Evolutionary conservation across 768 basidiomycete species (phyloP), one percentile per base, ranked within the genome.

Genomic region (Hygrocybe coccinea): DNA sequence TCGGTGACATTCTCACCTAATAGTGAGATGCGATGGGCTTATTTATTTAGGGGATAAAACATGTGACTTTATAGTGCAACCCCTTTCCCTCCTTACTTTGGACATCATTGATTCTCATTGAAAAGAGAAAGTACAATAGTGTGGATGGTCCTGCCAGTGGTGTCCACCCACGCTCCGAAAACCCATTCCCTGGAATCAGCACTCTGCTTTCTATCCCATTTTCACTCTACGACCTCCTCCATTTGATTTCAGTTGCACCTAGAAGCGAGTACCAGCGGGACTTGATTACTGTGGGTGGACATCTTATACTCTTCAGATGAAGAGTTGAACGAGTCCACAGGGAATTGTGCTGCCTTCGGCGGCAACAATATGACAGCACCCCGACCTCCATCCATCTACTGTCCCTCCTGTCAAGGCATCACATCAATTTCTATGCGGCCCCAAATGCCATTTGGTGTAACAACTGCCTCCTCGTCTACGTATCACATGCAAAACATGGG

Each of bases 201-300:
- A 59, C 58, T 45, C 41, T 59, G 8, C 54, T 59, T 19, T 59
- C 58, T 6, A 50, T 59, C 8, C 58, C 58, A 15, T 59, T 59
- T 38, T 55, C 58, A 6, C 55, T 59, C 39, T 54, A 59, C 50
- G 49, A 34, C 22, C 5, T 46, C 25, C 58, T 54, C 38, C 54
- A 54, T n/a, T 34, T 59, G 2, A 19, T 25, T 11, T 19, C 49
- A 4, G 43, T 56, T 10, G 12, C 44, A 6, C 54, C 58, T 29
- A 5, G 4, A 5, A 56, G 50, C 38, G 6, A 37, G 22, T 58
- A 54, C 22, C 57, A 58, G 29, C 9, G 24, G 4, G 22, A 54
- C 14, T 17, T 54, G 3, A 47, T 58, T n/a, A 9, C 5, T 9
- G 35, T 58, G 29, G 44, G 45, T 2, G 17, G 2, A 21, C 45